These are phyloP conservation scores for Trichoderma sp. DNA, from an alignment of 2,329 filamentous ascomycete genomes.

Conservation along the genomic window DNA sequence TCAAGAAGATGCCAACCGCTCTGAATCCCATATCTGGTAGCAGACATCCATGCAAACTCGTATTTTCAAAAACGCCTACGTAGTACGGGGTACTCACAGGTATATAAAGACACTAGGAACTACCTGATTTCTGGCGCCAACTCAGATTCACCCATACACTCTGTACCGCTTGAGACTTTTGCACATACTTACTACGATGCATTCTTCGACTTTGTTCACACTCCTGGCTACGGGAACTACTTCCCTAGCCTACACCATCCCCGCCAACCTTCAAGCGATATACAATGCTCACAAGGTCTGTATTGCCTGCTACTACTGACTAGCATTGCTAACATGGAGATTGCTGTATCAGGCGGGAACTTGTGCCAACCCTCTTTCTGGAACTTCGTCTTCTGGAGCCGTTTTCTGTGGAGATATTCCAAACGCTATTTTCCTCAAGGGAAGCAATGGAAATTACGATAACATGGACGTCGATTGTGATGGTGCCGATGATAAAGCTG, in stretches of 20 bases:
- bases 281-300: constrained; percentile 23
- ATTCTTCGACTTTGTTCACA: constrained; percentile 17
- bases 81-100: not conserved
- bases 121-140: not conserved
- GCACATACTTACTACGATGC: constrained; percentile 6
- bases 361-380: constrained; percentile 25
- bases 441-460: constrained; percentile 23
- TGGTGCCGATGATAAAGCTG: constrained; percentile 34
- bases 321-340: not conserved
- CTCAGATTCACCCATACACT: not conserved
- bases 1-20: not conserved
- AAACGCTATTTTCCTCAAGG: constrained; percentile 17
- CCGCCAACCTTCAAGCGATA: constrained; percentile 20
- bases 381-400: constrained; percentile 19
- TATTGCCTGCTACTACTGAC: too few species aligned
- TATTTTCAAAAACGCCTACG: not conserved
- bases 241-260: constrained; percentile 18
- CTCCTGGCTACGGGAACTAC: constrained; percentile 16
- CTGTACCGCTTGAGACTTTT: not conserved
- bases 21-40: not conserved
- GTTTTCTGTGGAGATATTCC: constrained; percentile 34
- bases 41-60: not conserved
- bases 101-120: not conserved
- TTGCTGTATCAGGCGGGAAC: constrained; percentile 29
- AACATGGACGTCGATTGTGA: constrained; percentile 55